Evolutionary conservation across 192 early-diverging fungal species (phyloP).

Genomic region (Anaeromyces robustus): DNA sequence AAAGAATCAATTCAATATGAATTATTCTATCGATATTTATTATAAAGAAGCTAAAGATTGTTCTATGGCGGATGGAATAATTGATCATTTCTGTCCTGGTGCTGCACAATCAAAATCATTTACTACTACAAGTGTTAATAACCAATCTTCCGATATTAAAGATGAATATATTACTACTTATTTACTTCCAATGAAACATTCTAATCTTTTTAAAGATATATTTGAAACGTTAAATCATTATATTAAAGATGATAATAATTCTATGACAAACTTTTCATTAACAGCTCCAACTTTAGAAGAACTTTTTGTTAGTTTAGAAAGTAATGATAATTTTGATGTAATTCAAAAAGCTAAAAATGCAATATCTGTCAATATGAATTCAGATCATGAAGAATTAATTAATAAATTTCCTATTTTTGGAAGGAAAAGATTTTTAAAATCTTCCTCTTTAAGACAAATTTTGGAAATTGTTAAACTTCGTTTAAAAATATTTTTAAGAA

Average conservation of each 20-base stretch:
- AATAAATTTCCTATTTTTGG: too few species aligned
- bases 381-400: too few species aligned
- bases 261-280: neutral
- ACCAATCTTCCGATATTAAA: neutral
- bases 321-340: too few species aligned
- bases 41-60: neutral
- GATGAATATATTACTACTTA: neutral
- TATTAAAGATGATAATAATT: neutral
- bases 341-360: too few species aligned
- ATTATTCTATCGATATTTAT: neutral
- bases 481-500: neutral
- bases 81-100: neutral
- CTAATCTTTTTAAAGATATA: neutral
- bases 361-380: too few species aligned
- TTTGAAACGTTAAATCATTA: neutral
- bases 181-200: neutral
- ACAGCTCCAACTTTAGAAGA: neutral
- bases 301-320: neutral
- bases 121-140: neutral
- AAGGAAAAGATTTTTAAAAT: too few species aligned
- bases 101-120: too few species aligned
- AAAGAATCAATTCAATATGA: conserved; percentile 20
- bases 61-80: neutral
- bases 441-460: neutral
- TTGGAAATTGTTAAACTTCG: neutral